phyloP scores from a whole-genome alignment of 805 yeast genomes.

The Candida adriatica region DNA sequence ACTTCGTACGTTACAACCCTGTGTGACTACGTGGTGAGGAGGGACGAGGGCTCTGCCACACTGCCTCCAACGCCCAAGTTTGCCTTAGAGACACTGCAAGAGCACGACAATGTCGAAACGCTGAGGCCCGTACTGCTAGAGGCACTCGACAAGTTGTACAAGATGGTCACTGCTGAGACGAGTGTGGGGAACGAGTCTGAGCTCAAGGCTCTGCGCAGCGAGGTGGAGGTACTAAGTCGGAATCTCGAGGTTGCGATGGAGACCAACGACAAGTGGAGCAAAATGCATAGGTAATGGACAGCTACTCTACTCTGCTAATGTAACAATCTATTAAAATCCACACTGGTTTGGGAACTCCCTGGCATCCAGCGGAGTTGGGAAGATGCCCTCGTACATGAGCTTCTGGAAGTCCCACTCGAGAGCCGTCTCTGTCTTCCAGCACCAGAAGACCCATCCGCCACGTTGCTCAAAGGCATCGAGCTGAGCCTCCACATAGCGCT shows the following conservation, averaged over 20 bases:
- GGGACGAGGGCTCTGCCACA: background rate
- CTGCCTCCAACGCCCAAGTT: conserved; percentile 16
- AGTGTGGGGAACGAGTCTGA: conserved; percentile 1
- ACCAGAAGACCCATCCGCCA: conserved; percentile 92
- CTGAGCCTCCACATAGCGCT: conserved; percentile 83
- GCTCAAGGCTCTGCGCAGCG: conserved; percentile 9
- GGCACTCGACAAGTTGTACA: conserved; percentile 14
- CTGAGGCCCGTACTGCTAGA: conserved; percentile 5
- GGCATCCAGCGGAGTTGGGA: conserved; percentile 74
- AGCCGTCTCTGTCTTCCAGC: conserved; percentile 80
- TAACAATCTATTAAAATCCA: conserved; percentile 19
- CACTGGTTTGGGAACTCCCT: conserved; percentile 72
- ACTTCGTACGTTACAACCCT: conserved; percentile 5
- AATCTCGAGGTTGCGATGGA: conserved; percentile 19
- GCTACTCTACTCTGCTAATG: too few species aligned
- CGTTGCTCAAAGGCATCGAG: conserved; percentile 72
- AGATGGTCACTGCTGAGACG: conserved; percentile 8
- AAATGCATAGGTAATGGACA: too few species aligned
- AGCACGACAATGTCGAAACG: conserved; percentile 5
- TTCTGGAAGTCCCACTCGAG: conserved; percentile 81
- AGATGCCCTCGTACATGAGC: conserved; percentile 49
- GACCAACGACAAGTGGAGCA: conserved; percentile 23
- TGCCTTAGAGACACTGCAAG: conserved; percentile 5
- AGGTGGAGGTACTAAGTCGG: conserved; percentile 10
- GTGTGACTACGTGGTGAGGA: conserved; percentile 1